Base-by-base conservation (phyloP, 345 rosid species). In the Nasturtium officinale region DNA sequence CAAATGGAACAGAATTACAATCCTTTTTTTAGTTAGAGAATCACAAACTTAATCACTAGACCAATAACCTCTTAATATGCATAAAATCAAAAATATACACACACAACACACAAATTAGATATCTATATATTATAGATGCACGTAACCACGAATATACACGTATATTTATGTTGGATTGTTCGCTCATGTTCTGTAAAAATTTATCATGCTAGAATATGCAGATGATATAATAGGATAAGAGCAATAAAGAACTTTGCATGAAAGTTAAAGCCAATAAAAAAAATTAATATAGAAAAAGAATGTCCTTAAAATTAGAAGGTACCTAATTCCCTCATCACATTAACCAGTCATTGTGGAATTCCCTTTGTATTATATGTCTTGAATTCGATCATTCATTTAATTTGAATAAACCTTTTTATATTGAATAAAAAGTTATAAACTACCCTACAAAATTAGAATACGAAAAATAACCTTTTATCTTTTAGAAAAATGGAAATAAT, bases 271-370 rank as follows among this genome's bases (percentile, higher is more conserved):
- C 35, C 28, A 69, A 53, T 51, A 5, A 16, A 23, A 40, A 7
- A 23, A 1, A 23, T 23, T 23, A 1, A 1, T 65, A 56, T 47
- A 65, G 18, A 15, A 18, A 74, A 66, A 67, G 20, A 29, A 57
- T 75, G 47, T 67, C 52, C 48, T 59, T 50, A 67, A 60, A 23
- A 23, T 53, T 43, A 68, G 64, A 68, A 61, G 74, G 69, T 69
- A 75, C 74, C 79, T 75, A 68, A 75, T 68, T 75, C 79, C 79
- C 69, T 75, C 63, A 23, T 23, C 74, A 52, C 64, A 67, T 59
- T 60, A 75, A 68, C 79, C 79, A 61, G 74, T 68, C 69, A 75
- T 68, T 75, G 32, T 53, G 64, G 65, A 51, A 61, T 68, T 68
- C 69, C 50, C 74, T 68, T 61, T 61, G 79, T 42, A 60, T 75